phyloP scores from a whole-genome alignment of 768 basidiomycete genomes.

The Hysterangium stoloniferum region DNA sequence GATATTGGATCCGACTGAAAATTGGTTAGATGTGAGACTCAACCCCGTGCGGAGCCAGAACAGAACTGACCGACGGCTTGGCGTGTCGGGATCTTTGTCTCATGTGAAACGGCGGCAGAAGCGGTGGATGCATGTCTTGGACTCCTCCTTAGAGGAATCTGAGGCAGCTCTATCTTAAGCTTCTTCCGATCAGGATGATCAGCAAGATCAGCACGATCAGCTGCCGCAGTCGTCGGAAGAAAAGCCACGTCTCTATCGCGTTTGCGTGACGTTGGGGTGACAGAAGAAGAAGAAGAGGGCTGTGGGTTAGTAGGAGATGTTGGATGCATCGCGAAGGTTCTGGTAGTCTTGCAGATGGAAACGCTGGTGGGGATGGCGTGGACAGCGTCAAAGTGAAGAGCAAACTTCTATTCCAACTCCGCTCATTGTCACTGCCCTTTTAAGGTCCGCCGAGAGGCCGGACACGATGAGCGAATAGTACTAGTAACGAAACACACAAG shows the following conservation, averaged over 20 bases:
- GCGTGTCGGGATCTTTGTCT: no score
- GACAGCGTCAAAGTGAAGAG: not conserved
- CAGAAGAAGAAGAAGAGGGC: not conserved
- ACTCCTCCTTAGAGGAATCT: not conserved
- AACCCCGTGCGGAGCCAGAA: no score
- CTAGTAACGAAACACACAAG: not conserved
- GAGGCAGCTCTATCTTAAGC: not conserved
- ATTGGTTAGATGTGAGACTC: no score
- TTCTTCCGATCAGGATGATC: constrained; percentile 7
- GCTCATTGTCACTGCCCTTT: not conserved
- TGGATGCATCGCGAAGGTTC: no score
- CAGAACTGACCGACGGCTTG: no score
- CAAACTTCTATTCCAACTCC: not conserved
- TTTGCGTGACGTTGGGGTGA: constrained; percentile 3
- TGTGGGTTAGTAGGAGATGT: no score
- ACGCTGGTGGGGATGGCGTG: no score
- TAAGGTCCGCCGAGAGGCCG: not conserved
- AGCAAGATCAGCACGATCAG: not conserved
- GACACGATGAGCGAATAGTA: not conserved
- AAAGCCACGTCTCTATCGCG: not conserved
- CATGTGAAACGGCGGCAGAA: not conserved
- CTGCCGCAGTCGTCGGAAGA: not conserved
- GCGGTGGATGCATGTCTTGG: not conserved
- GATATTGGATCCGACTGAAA: no score
- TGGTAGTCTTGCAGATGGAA: no score